phyloP scores from a whole-genome alignment of 768 basidiomycete genomes.

The Chalciporus chontae region DNA sequence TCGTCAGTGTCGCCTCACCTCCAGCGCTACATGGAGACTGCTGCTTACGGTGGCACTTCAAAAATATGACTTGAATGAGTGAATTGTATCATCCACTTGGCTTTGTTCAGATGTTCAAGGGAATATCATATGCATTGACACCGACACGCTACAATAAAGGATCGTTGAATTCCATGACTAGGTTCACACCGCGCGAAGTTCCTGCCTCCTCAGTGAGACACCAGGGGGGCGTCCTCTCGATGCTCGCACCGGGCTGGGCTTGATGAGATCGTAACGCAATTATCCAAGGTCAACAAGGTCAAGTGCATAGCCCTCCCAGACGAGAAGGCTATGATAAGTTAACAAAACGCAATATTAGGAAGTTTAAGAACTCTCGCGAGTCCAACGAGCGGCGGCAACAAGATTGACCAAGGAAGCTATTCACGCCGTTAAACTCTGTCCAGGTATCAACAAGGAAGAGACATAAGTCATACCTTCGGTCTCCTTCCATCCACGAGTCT shows the following conservation, averaged over 20 bases:
- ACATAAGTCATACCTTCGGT: conserved; percentile 76
- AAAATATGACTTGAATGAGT: too few species aligned
- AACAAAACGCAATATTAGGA: conserved; percentile 69
- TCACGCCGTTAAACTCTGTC: conserved; percentile 5
- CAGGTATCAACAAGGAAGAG: neutral
- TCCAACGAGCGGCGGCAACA: conserved; percentile 91
- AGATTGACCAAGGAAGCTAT: conserved; percentile 77
- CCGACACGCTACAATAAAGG: conserved; percentile 37
- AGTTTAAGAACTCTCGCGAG: conserved; percentile 75
- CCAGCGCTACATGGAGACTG: too few species aligned
- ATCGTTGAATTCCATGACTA: conserved; percentile 82
- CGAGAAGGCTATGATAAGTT: conserved; percentile 43
- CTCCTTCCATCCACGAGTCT: conserved; percentile 99
- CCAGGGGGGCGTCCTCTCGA: conserved; percentile 17
- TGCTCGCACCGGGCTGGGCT: conserved; percentile 22
- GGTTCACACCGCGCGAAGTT: conserved; percentile 32
- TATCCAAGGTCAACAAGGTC: conserved; percentile 58
- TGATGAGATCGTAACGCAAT: conserved; percentile 39
- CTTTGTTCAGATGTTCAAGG: too few species aligned
- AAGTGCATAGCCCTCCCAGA: conserved; percentile 35
- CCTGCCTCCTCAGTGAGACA: conserved; percentile 24
- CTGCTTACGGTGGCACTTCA: too few species aligned
- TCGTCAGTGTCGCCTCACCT: too few species aligned
- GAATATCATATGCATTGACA: conserved; percentile 9
- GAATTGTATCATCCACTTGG: too few species aligned